A percentile compares a stretch with the other conserved stretches of the same genome.
phyloP scores from a whole-genome alignment of 2,329 filamentous ascomycete genomes.

The Aspergillus awamori region DNA sequence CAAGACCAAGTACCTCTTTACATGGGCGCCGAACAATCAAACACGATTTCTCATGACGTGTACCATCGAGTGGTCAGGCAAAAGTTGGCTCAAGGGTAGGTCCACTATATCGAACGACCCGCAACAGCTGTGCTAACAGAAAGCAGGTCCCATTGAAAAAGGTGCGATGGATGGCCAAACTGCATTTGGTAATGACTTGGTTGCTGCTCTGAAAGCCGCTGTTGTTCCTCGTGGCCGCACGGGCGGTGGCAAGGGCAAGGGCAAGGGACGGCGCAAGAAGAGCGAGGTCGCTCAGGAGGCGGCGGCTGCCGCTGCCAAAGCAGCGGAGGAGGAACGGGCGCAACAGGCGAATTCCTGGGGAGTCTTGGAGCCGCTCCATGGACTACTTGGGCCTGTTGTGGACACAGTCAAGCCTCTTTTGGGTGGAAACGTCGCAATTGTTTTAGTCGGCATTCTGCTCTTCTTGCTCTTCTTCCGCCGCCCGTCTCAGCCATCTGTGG shows the following conservation, averaged over 20 bases:
- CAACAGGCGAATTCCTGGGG: conserved; percentile 67
- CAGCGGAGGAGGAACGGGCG: conserved; percentile 42
- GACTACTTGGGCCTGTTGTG: conserved; percentile 68
- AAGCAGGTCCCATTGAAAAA: conserved; percentile 87
- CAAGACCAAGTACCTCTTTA: conserved; percentile 93
- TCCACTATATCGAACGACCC: conserved; percentile 5
- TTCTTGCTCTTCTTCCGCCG: conserved; percentile 72
- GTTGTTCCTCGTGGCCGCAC: conserved; percentile 67
- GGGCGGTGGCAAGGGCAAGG: conserved; percentile 55
- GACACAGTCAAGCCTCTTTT: conserved; percentile 72
- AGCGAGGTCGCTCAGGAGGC: conserved; percentile 45
- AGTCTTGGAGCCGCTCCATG: conserved; percentile 74
- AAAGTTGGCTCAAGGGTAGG: conserved; percentile 95
- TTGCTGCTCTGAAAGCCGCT: conserved; percentile 71
- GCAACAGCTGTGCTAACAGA: conserved; percentile 31
- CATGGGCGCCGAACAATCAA: conserved; percentile 84
- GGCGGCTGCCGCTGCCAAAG: conserved; percentile 50
- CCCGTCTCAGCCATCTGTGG: conserved; percentile 37
- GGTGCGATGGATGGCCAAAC: conserved; percentile 88
- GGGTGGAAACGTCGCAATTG: conserved; percentile 75
- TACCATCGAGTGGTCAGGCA: conserved; percentile 92
- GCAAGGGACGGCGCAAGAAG: conserved; percentile 64
- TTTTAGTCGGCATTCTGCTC: conserved; percentile 71
- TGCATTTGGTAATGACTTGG: conserved; percentile 78
- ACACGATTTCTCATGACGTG: conserved; percentile 88